Evolutionary conservation across 495 filamentous ascomycete species (phyloP).

Genomic region (Podospora appendiculata): DNA sequence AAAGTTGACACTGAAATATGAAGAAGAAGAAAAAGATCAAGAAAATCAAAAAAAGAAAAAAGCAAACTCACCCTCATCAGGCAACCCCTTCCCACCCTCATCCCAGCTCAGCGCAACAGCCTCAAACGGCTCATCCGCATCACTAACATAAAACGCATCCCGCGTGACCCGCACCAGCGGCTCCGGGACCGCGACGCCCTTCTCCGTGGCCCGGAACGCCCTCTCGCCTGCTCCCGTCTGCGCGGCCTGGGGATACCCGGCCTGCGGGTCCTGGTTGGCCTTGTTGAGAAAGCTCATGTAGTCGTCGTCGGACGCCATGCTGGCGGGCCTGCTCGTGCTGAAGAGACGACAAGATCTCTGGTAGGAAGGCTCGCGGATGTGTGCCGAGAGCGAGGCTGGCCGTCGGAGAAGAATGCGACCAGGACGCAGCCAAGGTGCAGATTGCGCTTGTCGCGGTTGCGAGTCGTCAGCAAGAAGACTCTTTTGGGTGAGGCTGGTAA

Average conservation of each 20-base stretch:
- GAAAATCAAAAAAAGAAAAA: slow-evolving; percentile 13
- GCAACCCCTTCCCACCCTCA: slow-evolving; percentile 45
- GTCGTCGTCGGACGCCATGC: slow-evolving; percentile 70
- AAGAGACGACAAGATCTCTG: too few species aligned
- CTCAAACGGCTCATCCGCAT: slow-evolving; percentile 79
- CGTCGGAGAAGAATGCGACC: too few species aligned
- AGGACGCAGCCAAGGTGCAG: too few species aligned
- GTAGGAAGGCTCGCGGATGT: too few species aligned
- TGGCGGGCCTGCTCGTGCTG: slow-evolving; percentile 1
- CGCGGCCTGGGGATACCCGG: slow-evolving; percentile 21
- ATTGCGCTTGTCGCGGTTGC: too few species aligned
- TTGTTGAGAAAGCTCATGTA: slow-evolving; percentile 80
- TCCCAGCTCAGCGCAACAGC: slow-evolving; percentile 60
- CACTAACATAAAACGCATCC: slow-evolving; percentile 64
- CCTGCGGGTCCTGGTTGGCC: slow-evolving; percentile 62
- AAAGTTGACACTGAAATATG: not conserved
- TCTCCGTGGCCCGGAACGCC: slow-evolving; percentile 43
- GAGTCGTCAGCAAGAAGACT: too few species aligned
- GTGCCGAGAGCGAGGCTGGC: too few species aligned
- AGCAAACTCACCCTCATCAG: slow-evolving; percentile 48
- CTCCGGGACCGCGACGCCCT: slow-evolving; percentile 45
- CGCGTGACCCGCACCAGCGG: slow-evolving; percentile 42
- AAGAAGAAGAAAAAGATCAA: slow-evolving; percentile 1
- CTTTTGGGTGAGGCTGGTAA: too few species aligned
- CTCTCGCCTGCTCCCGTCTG: not conserved